Evolutionary conservation across 2,329 filamentous ascomycete genomes (phyloP), one percentile per base, ranked within the genome.

Genomic region (Alternaria sp.): DNA sequence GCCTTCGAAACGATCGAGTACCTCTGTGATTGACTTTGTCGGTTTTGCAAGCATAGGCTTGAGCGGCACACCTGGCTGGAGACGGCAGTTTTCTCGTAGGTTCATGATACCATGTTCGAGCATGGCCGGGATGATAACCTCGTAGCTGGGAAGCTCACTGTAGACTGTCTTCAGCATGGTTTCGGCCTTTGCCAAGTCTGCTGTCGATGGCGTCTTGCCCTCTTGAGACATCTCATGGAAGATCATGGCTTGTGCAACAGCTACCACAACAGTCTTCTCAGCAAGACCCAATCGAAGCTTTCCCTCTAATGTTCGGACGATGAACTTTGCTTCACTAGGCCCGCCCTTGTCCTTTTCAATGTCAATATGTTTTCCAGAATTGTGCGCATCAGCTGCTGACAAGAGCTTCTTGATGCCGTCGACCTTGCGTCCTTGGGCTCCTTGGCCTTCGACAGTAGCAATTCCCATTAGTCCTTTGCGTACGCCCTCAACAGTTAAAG

Each of bases 21-120:
- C 95, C 79, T 99, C 95, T 0, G 93, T 97, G 70, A 99, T 97
- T 5, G 95, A 93, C 77, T 99, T 99, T 9, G 95, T 99, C 3
- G 95, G 95, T 72, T 98, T 98, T 21, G 95, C 95, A 81, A 99
- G 84, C 95, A 99, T 99, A 69, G 95, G 95, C 78, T 99, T 99
- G 58, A 99, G 83, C 0, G 95, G 95, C 14, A 99, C 91, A 63
- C 95, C 95, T 0, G 95, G 94, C 66, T 92, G 91, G 42, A 99
- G 85, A 77, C 96, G 96, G 84, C 95, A 97, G 56, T 90, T 87
- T 9, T 96, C 90, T 51, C 87, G 86, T 11, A 99, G 80, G 36
- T 93, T 88, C 80, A 90, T 86, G 62, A 99, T 91, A 17, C 95
- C 95, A 69, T 95, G 86, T 69, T 95, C 83, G 26, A 97, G 82